Percentiles rank a stretch among this genome's conserved stretches.
Evolutionary conservation across 2,329 filamentous ascomycete species (phyloP).

Genomic region (Fusarium xylarioides): DNA sequence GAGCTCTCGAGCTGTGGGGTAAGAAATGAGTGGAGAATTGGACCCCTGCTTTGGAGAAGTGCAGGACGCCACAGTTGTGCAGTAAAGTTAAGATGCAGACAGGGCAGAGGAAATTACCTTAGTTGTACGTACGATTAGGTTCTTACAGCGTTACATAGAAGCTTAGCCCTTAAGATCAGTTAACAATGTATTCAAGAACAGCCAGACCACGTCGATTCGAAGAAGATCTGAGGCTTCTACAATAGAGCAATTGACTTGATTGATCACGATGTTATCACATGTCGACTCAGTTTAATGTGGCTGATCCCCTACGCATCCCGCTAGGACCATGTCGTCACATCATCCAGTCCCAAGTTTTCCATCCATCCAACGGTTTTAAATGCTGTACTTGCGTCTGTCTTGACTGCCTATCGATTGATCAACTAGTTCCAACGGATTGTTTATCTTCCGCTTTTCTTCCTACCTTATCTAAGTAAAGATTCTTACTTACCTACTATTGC

Average conservation of each 20-base stretch:
- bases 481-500: not conserved
- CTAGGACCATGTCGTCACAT: slow-evolving; percentile 7
- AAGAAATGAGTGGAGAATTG: slow-evolving; percentile 1
- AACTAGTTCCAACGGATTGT: not conserved
- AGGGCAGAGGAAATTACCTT: not conserved
- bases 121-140: slow-evolving; percentile 9
- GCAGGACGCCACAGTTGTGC: not conserved
- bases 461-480: no score
- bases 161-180: not conserved
- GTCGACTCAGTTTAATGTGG: slow-evolving; percentile 1
- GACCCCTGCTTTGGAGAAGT: not conserved
- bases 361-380: not conserved
- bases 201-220: not conserved
- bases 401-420: not conserved
- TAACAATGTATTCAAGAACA: no score
- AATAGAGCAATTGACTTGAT: not conserved
- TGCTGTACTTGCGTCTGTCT: not conserved
- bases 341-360: not conserved
- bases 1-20: slow-evolving; percentile 19
- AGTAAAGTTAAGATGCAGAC: not conserved
- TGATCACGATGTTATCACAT: not conserved
- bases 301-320: not conserved
- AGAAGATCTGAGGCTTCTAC: not conserved
- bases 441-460: not conserved
- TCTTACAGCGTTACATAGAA: slow-evolving; percentile 7